A percentile compares a stretch with the other conserved stretches of the same genome.
Conservation (phyloP, 495 filamentous ascomycete genomes). For the Copromyces sp. region DNA sequence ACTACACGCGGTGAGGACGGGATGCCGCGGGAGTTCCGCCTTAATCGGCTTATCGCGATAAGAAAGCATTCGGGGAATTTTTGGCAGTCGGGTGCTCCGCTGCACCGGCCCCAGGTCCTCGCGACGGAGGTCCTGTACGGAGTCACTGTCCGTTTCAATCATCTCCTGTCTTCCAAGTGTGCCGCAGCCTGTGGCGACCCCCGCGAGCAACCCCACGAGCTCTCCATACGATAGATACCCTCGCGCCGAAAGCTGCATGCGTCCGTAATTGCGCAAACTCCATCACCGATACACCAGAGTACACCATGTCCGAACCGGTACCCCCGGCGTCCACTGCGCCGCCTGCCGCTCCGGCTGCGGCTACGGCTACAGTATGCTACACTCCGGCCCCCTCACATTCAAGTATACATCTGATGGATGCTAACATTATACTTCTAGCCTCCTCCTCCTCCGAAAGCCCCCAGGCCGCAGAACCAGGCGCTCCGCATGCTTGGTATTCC, state of each 20-base stretch:
- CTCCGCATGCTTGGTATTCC: constrained; percentile 76
- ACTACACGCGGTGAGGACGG: not conserved
- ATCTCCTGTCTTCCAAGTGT: not conserved
- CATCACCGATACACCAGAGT: not conserved
- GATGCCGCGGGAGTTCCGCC: not conserved
- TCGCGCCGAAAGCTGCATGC: not conserved
- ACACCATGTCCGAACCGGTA: not conserved
- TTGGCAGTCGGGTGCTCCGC: not conserved
- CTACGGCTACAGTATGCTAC: constrained; percentile 9
- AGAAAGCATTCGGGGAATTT: constrained; percentile 6
- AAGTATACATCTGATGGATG: not conserved
- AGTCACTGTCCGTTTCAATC: not conserved
- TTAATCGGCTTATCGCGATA: constrained; percentile 11
- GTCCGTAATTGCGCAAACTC: not conserved
- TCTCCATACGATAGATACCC: not conserved
- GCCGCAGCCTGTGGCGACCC: not conserved
- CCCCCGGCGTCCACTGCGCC: not conserved
- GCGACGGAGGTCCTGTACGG: not conserved
- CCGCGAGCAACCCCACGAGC: not conserved
- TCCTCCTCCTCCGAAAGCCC: constrained; percentile 32
- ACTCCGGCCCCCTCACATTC: not conserved
- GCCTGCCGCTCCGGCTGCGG: constrained; percentile 6
- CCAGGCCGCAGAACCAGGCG: constrained; percentile 53
- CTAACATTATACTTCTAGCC: constrained; percentile 17
- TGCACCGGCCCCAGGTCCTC: not conserved